Evolutionary conservation across 2,329 filamentous ascomycete genomes (phyloP), one percentile per base, ranked within the genome.

Genomic region (Monilinia vaccinii-corymbosi): DNA sequence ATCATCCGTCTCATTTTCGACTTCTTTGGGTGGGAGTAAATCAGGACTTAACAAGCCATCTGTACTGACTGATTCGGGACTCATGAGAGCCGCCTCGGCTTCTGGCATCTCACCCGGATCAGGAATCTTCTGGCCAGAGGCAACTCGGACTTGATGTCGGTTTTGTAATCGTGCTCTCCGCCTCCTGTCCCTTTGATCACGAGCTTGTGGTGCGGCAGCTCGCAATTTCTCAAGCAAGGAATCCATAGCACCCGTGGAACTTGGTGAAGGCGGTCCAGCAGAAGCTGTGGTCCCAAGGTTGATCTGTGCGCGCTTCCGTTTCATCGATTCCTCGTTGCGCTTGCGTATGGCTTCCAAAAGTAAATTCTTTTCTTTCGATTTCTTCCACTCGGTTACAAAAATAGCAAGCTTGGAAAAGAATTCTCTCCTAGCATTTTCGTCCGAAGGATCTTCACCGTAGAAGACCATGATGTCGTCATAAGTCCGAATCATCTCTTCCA

Each of bases 381-480:
- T 93, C 88, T 93, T 96, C 89, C 94, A 99, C 73, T 97, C 94
- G 36, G 80, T 77, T 68, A 99, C 83, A 77, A 99, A 99, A 58
- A 85, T 80, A 23, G 93, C 91, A 68, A 99, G 81, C 78, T 97
- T 97, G 65, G 87, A 79, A 72, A 99, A 99, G 81, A 99, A 99
- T 68, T 97, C 92, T 64, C 94, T 83, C 60, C 92, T 82, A n/a
- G 92, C 88, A 70, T 91, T 95, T 57, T 97, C 94, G 72, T 99
- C 94, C 14, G 82, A 80, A 44, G 89, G 86, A 71, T 99, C 94
- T 77, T 99, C 94, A 65, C 94, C 94, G 72, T 97, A 97, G 75
- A 96, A 96, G 7, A 87, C 82, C 86, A 97, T 91, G 67, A 97
- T 97, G 72, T 97, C 91, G 70, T 96, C 89, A 77, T 93, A 97